Conservation (phyloP, 306 rosid species). For the Potentilla sterilis region DNA sequence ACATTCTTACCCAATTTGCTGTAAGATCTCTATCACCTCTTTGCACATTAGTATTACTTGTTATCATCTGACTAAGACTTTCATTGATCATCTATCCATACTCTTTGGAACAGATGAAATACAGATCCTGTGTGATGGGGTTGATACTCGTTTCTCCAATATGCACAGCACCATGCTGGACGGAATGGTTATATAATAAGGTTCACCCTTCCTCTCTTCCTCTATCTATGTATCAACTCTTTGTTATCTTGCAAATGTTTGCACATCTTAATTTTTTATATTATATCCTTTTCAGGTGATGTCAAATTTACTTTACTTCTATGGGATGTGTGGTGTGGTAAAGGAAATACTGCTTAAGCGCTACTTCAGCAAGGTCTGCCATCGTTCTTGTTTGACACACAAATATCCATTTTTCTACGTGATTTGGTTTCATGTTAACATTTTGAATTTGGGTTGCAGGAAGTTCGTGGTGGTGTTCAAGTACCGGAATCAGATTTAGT, state of each 20-base stretch:
- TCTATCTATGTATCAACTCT: conserved; percentile 24
- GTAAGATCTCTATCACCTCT: conserved; percentile 44
- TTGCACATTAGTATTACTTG: conserved; percentile 14
- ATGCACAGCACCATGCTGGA: conserved; percentile 87
- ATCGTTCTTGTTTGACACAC: conserved; percentile 21
- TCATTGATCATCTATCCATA: conserved; percentile 15
- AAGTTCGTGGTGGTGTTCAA: conserved; percentile 65
- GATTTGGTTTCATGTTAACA: conserved; percentile 22
- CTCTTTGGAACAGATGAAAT: conserved; percentile 72
- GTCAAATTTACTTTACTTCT: conserved; percentile 78
- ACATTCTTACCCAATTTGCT: conserved; percentile 81
- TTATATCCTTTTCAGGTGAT: conserved; percentile 55
- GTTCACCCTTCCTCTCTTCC: conserved; percentile 28
- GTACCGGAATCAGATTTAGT: conserved; percentile 73
- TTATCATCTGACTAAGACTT: not conserved
- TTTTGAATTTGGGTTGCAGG: conserved; percentile 50
- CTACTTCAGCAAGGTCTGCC: conserved; percentile 85
- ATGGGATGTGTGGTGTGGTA: conserved; percentile 92
- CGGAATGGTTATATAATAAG: conserved; percentile 95
- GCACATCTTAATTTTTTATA: conserved; percentile 11
- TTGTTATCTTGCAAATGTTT: not conserved
- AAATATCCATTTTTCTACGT: conserved; percentile 11
- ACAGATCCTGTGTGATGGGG: conserved; percentile 77
- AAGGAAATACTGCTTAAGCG: conserved; percentile 85
- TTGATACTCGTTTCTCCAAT: conserved; percentile 90